Evolutionary conservation across 176 grass and related monocot species (phyloP), one percentile per base, ranked within the genome.

Genomic region (Neostapfia colusana): DNA sequence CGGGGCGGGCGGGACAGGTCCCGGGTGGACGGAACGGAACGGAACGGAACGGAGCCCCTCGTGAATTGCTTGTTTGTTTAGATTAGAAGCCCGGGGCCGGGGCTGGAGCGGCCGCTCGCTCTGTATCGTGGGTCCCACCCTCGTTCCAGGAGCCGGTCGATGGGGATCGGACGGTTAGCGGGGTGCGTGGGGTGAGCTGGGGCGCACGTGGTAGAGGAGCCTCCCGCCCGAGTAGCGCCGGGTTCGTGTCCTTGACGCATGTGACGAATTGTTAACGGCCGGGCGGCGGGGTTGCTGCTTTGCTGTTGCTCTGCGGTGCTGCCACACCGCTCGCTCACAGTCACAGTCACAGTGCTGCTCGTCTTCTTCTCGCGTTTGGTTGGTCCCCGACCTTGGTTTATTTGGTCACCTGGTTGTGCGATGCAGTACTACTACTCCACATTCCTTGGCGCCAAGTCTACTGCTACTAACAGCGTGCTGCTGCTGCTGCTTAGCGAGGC

Each of bases 201-300:
- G 81, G 69, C 54, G 63, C 86, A 84, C 86, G 86, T 84, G 81
- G 18, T 38, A 42, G 6, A 14, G 5, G 48, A 1, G 20, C 23
- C n/a, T n/a, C n/a, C n/a, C n/a, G n/a, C n/a, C 13, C 3, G 4
- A 40, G 40, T 13, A 41, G 37, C 8, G n/a, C 53, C 3, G 1
- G 31, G 31, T 26, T 39, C 26, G 27, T 44, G 20, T 34, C 13
- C 38, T 42, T 74, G 71, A n/a, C 7, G 14, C 51, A 60, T 35
- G 77, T 68, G 76, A 34, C 7, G 13, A 28, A 25, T 18, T 38
- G 41, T 53, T 25, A 39, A 63, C 67, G 16, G 8, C 24, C 1
- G 31, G 9, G 51, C 9, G 20, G 51, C 10, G 17, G 48, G 4
- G 17, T 16, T 20, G 48, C 16, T 5, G 15, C 42, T 12, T 43